These are phyloP conservation scores for Fusarium pseudonygamai DNA, from an alignment of 2,329 filamentous ascomycete genomes.

Conservation along the genomic window DNA sequence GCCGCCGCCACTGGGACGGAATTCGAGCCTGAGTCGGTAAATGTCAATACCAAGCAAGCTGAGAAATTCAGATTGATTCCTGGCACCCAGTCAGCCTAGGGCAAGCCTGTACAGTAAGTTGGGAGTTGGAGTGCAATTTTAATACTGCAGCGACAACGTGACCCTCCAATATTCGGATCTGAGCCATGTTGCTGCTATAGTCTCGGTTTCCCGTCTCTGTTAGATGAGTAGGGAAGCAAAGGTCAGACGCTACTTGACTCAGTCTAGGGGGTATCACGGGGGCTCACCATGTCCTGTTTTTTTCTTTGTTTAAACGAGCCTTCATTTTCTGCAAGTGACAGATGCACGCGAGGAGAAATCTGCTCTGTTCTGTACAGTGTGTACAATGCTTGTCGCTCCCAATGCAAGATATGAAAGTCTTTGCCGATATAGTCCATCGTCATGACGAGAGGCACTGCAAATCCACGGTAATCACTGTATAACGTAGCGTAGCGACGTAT, in stretches of 20 bases:
- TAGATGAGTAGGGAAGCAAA: slow-evolving; percentile 36
- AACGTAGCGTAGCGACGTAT: slow-evolving; percentile 5
- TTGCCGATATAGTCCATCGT: slow-evolving; percentile 1
- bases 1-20: slow-evolving; percentile 27
- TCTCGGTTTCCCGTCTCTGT: slow-evolving; percentile 31
- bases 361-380: not conserved
- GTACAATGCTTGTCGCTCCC: not conserved
- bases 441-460: slow-evolving; percentile 7
- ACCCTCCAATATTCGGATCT: slow-evolving; percentile 34
- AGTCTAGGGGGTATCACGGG: slow-evolving; percentile 27
- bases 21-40: not conserved
- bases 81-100: not conserved
- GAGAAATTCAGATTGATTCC: not conserved
- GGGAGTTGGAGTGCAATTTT: slow-evolving; percentile 32
- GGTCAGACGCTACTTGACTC: slow-evolving; percentile 40
- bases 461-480: slow-evolving; percentile 4
- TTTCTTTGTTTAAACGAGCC: slow-evolving; percentile 12
- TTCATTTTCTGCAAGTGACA: slow-evolving; percentile 1
- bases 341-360: not conserved
- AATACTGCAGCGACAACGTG: slow-evolving; percentile 38
- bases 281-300: slow-evolving; percentile 1
- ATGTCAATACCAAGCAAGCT: not conserved
- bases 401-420: not conserved
- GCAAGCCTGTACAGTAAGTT: not conserved
- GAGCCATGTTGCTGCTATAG: slow-evolving; percentile 32